Base-by-base conservation (phyloP, 441 rosid genomes). In the Mallotus japonicus region DNA sequence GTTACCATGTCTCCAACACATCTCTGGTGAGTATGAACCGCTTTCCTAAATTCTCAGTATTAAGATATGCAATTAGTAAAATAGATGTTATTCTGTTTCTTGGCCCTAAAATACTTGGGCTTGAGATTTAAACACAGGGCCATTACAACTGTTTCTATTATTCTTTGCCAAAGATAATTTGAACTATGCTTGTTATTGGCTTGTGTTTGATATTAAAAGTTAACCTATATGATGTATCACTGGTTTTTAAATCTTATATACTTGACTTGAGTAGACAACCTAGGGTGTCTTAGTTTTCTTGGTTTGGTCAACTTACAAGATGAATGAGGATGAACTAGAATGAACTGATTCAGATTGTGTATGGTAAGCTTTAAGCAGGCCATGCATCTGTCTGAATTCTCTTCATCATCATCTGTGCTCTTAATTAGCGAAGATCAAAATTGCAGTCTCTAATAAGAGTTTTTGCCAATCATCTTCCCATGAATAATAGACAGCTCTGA, bases 1-100 rank as follows among this genome's bases (percentile, higher is more conserved):
- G 96, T 88, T 51, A 92, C 97, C 67, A 88, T 91, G 99, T 92
- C 99, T 49, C 97, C 97, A 20, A 92, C 97, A 28, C 99, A 92
- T 89, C 86, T 87, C 67, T 84, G 89, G 97, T 92, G 77, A 85
- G 79, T 67, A 10, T 28, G 44, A 58, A 47, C 37, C 16, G 6
- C 11, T 44, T 20, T 46, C 40, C 40, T 13, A 8, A n/a, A 46
- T 64, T 10, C 34, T 11, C 32, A 13, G 57, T 69, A 22, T 69
- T 57, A 9, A 4, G 63, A 57, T 69, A 47, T 69, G 40, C 22
- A 14, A 44, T 47, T 15, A 6, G n/a, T 54, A 17, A 40, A 55
- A n/a, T 67, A 28, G 24, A 20, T 58, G 2, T 22, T 53, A 67
- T 17, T 49, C 46, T 28, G 20, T 42, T 58, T 58, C 44, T 49